Evolutionary conservation across 2,329 filamentous ascomycete species (phyloP).

Genomic region (Chaetomium sp.): DNA sequence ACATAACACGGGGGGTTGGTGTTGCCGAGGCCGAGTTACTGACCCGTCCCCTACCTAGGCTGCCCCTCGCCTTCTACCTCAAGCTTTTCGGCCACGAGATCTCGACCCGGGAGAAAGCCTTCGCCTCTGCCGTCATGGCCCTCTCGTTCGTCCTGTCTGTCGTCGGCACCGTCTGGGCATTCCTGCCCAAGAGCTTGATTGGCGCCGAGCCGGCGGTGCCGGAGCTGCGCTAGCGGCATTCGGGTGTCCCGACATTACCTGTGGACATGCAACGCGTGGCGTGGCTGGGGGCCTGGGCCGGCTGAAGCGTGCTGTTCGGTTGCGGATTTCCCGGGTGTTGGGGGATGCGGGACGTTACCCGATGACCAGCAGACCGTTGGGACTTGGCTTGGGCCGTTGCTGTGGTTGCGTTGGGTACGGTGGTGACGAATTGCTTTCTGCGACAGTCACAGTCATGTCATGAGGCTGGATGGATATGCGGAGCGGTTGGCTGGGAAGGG

Average conservation of each 20-base stretch:
- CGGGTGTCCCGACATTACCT: background rate
- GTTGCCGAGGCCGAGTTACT: background rate
- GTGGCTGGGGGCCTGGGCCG: background rate
- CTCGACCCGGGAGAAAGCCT: constrained; percentile 59
- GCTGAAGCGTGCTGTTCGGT: background rate
- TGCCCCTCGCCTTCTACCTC: constrained; percentile 86
- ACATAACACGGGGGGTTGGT: background rate
- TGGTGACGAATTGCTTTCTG: background rate
- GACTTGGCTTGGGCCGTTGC: background rate
- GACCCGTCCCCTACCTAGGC: constrained; percentile 37
- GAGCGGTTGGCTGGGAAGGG: background rate
- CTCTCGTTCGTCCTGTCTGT: constrained; percentile 70
- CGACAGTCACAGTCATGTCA: background rate
- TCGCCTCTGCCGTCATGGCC: constrained; percentile 70
- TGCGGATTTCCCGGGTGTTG: background rate
- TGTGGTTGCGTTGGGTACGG: background rate
- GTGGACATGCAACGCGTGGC: background rate
- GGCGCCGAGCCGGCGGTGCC: constrained; percentile 45
- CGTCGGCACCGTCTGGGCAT: constrained; percentile 83
- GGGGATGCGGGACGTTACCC: background rate
- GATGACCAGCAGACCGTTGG: background rate
- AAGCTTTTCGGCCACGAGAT: constrained; percentile 84
- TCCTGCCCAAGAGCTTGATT: constrained; percentile 76
- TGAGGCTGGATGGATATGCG: constrained; percentile 1
- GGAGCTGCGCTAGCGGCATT: background rate